Conservation (phyloP, 73 alveolate genomes). For the Paraurostyla sp. region DNA sequence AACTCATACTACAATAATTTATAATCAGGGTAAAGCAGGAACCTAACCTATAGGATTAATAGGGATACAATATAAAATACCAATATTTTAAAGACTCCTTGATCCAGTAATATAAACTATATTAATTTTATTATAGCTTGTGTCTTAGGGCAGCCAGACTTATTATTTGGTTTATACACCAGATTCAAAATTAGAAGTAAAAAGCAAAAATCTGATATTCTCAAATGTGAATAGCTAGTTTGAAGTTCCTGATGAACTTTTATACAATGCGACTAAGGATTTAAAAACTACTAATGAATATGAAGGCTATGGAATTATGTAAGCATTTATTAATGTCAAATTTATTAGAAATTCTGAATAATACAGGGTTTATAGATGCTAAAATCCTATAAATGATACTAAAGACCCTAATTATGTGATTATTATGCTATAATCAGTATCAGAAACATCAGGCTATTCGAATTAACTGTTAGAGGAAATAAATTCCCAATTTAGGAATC, state of each 20-base stretch:
- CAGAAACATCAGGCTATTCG: conserved; percentile 12
- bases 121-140: neutral
- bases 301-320: neutral
- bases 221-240: neutral
- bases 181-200: neutral
- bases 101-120: conserved; percentile 17
- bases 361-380: conserved; percentile 35
- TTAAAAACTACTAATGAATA: neutral
- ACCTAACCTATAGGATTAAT: conserved; percentile 10
- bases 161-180: neutral
- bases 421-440: neutral
- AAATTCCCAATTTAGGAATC: conserved; percentile 22
- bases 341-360: neutral
- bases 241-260: neutral
- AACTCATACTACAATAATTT: neutral
- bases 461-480: conserved; percentile 16
- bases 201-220: neutral
- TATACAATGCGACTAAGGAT: neutral
- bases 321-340: neutral
- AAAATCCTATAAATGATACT: neutral
- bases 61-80: conserved; percentile 18
- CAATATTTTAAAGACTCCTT: neutral
- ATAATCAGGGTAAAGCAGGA: conserved; percentile 13
- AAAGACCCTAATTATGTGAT: neutral
- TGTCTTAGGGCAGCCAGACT: neutral